phyloP scores from a whole-genome alignment of 306 rosid species.

The Elaeagnus macrophylla region DNA sequence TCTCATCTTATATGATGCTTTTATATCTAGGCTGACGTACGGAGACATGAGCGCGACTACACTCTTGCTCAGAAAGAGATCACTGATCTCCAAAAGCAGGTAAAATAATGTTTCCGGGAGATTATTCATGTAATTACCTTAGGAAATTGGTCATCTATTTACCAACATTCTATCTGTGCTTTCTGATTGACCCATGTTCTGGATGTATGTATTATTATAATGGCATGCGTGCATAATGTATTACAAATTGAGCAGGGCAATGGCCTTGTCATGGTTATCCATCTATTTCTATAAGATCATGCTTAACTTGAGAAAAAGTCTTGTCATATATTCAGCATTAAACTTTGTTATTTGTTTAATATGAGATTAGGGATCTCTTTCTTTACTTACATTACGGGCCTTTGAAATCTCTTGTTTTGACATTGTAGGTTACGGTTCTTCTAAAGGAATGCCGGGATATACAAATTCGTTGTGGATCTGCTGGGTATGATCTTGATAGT shows the following conservation, averaged over 20 bases:
- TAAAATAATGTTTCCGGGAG: conserved; percentile 14
- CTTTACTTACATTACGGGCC: neutral
- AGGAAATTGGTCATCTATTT: too few relatives aligned
- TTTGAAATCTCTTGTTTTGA: conserved; percentile 3
- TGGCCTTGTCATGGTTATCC: neutral
- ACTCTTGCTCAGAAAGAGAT: conserved; percentile 61
- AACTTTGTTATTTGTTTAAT: neutral
- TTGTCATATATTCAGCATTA: too few relatives aligned
- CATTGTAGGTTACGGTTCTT: conserved; percentile 70
- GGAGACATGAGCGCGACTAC: conserved; percentile 72
- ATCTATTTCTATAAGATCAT: neutral
- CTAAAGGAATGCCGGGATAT: conserved; percentile 91
- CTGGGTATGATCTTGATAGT: conserved; percentile 31
- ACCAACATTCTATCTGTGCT: neutral
- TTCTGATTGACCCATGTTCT: too few relatives aligned
- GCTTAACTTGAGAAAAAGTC: too few relatives aligned
- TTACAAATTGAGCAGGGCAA: neutral
- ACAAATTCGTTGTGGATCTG: conserved; percentile 76
- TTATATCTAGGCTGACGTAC: conserved; percentile 55
- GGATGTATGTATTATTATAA: neutral
- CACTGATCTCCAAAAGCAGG: conserved; percentile 80
- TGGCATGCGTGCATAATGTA: neutral
- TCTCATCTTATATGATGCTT: conserved; percentile 1
- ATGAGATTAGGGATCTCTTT: neutral
- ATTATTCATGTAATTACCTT: too few relatives aligned